Percentiles rank a stretch among this genome's conserved stretches.
Evolutionary conservation across 2,329 filamentous ascomycete species (phyloP).

Genomic region (Lachnum nothofagi): DNA sequence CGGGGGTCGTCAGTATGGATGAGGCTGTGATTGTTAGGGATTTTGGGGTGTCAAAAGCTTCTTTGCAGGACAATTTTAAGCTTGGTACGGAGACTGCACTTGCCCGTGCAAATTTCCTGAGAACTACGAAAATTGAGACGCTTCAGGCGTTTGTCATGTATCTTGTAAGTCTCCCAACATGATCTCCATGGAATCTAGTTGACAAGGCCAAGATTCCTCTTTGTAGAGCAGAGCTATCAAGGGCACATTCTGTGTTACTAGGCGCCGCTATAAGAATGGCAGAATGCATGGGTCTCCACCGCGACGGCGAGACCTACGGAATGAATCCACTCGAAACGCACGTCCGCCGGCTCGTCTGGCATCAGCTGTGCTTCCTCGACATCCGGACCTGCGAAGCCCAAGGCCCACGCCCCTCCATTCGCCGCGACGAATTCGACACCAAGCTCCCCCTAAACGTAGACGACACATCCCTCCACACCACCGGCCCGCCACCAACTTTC

Average conservation of each 20-base stretch:
- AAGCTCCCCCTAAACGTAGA: conserved; percentile 66
- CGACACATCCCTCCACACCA: conserved; percentile 54
- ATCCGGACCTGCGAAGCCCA: conserved; percentile 70
- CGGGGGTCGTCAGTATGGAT: conserved; percentile 61
- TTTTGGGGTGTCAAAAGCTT: conserved; percentile 52
- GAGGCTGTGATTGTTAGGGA: conserved; percentile 47
- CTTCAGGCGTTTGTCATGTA: conserved; percentile 75
- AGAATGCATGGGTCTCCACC: conserved; percentile 72
- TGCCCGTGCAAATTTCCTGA: conserved; percentile 63
- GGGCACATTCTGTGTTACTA: conserved; percentile 67
- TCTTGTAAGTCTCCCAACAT: conserved; percentile 46
- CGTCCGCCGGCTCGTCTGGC: conserved; percentile 67
- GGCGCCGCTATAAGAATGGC: conserved; percentile 68
- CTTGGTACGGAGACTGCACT: conserved; percentile 63
- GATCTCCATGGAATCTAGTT: conserved; percentile 16
- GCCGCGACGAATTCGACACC: conserved; percentile 71
- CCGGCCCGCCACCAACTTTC: conserved; percentile 37
- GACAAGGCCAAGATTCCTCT: conserved; percentile 55
- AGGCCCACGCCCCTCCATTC: conserved; percentile 65
- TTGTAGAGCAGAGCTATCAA: conserved; percentile 66
- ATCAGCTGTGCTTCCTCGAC: conserved; percentile 73
- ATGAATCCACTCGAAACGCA: conserved; percentile 65
- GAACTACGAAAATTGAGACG: conserved; percentile 67
- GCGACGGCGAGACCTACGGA: conserved; percentile 59
- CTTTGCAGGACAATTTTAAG: conserved; percentile 58